Base-by-base conservation (phyloP, 2,329 filamentous ascomycete species). In the Calonectria crousiana region DNA sequence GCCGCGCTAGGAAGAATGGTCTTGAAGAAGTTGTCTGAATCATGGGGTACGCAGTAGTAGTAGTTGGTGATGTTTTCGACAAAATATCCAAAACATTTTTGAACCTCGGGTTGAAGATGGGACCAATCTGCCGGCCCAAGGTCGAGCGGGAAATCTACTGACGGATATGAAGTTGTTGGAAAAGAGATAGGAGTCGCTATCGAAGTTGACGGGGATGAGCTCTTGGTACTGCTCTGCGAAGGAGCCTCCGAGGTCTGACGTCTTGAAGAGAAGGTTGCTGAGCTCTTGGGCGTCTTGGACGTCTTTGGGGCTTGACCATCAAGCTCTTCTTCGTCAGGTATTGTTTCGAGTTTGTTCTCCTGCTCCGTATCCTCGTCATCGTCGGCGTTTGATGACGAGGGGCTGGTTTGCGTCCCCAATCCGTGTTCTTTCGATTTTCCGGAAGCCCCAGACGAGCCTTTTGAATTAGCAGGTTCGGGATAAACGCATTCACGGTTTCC, bases 401-500 rank as follows among this genome's bases (percentile, higher is more conserved):
- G 89, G 74, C 90, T 91, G 32, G 84, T 82, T 74, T 87, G 86
- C 58, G 84, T 84, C 2, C 82, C 75, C 38, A 79, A 41, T 71
- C 79, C 58, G 62, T 76, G 49, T n/a, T 89, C 87, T 76, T 86
- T 88, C 28, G 83, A 79, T 77, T 84, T 82, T 23, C 75, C 58
- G 51, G 71, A 67, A 36, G 77, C 70, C 13, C 70, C 74, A 67
- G 76, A 56, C 34, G 77, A 74, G 30, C 85, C 83, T 76, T 88
- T 90, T 49, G 86, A 79, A 13, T 86, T 83, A 60, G 91, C 86
- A 36, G 92, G 88, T 62, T 96, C 95, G 3, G 97, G 96, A 83
- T 98, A 99, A 73, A 94, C 89, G 83, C 97, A 99, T 77, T 98
- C 95, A 85, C 97, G 91, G 78, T 93, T 94, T 65, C 96, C 97